Conservation (phyloP, 306 rosid genomes). For the Albizia julibrissin region DNA sequence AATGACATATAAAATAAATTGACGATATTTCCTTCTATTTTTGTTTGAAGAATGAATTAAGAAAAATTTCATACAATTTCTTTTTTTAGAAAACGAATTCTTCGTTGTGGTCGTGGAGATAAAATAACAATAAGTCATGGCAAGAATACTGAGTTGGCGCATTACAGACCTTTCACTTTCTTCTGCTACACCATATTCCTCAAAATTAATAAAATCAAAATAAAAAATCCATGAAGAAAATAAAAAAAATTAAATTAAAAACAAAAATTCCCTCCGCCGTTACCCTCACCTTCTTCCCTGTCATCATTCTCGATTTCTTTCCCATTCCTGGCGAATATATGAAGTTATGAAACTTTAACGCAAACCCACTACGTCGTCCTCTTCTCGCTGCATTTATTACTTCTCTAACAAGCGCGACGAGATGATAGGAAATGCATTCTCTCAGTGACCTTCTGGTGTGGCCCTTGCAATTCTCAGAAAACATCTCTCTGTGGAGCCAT, state of each 20-base stretch:
- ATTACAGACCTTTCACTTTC: conserved; percentile 18
- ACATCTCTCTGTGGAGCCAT: conserved; percentile 12
- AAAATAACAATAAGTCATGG: conserved; percentile 11
- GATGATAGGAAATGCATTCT: neutral
- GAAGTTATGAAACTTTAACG: conserved; percentile 26
- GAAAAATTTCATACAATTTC: neutral
- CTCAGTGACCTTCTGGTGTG: neutral
- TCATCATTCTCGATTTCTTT: neutral
- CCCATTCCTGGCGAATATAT: conserved; percentile 10
- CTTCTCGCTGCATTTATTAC: neutral
- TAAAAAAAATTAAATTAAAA: neutral
- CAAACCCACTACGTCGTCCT: neutral
- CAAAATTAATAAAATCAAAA: neutral
- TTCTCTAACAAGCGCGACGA: neutral
- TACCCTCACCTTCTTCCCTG: neutral
- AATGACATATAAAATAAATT: neutral
- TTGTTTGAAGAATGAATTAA: neutral
- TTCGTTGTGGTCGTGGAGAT: neutral
- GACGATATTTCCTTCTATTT: neutral
- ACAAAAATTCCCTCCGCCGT: neutral
- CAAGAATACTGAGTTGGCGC: conserved; percentile 32
- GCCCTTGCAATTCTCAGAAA: neutral
- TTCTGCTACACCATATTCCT: neutral
- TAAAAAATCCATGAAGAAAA: neutral
- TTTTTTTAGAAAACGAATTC: neutral